Evolutionary conservation across 345 rosid species (phyloP), one percentile per base, ranked within the genome.

Genomic region (Populus pruinosa): DNA sequence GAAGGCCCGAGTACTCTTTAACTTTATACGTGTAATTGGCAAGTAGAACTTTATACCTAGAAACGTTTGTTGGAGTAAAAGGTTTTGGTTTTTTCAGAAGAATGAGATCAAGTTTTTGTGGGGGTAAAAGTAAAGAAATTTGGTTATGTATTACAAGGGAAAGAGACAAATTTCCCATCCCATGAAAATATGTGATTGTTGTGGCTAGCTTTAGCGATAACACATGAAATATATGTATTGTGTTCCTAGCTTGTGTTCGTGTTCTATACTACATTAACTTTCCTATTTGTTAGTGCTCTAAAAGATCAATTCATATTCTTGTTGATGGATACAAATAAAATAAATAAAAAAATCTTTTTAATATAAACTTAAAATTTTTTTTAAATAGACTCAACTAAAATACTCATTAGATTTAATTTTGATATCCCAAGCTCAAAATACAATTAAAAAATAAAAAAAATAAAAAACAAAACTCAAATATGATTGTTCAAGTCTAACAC

Each of bases 371-470:
- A 2, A 33, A 33, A 3, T 0, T 0, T 33, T 33, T 0, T 4
- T 0, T 2, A 33, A 33, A 33, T 33, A 33, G 0, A 33, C 35
- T 4, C 35, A 33, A 33, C 35, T 0, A 33, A 2, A 33, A 33
- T 4, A 33, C 5, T 0, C 0, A 33, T 33, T 33, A 3, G 3
- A 4, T 4, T 33, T 33, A 4, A 33, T 3, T 33, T 33, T 33
- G 5, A 3, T 33, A 33, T 33, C 0, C 0, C 35, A 33, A 33
- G 35, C 35, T 33, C 0, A 33, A 33, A 33, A 0, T 4, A 33
- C 35, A 33, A 0, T 4, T 3, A 0, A 2, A 0, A 3, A 4
- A 0, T 3, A 33, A 33, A 33, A 33, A 33, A 25, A 0, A 25
- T 25, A 25, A 33, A 2, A 2, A 2, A n/a, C n/a, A n/a, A 33